phyloP scores from a whole-genome alignment of 805 yeast genomes.

The Debaryomyces maramus region DNA sequence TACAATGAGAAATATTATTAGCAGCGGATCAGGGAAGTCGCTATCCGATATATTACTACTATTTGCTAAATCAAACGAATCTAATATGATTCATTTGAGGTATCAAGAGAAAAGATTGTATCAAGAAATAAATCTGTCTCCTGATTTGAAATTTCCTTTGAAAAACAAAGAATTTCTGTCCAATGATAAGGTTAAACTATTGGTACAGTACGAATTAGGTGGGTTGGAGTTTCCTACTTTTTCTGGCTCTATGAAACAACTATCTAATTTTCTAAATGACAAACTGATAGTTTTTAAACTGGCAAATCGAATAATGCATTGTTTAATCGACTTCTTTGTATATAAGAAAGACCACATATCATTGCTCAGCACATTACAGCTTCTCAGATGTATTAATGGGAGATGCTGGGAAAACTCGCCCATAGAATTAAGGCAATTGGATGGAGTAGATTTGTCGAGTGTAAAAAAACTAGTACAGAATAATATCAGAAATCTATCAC shows the following conservation, averaged over 20 bases:
- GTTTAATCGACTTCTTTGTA: constrained; percentile 45
- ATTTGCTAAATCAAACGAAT: constrained; percentile 41
- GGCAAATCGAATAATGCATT: constrained; percentile 41
- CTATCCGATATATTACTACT: constrained; percentile 21
- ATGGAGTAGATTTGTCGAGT: constrained; percentile 44
- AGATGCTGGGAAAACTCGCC: constrained; percentile 53
- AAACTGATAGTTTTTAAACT: constrained; percentile 44
- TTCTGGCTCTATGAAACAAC: constrained; percentile 39
- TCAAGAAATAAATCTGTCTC: constrained; percentile 43
- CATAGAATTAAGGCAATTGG: constrained; percentile 47
- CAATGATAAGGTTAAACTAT: constrained; percentile 39
- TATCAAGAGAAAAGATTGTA: constrained; percentile 46
- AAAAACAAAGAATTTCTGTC: constrained; percentile 24
- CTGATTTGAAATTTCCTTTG: constrained; percentile 37
- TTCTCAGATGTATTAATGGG: constrained; percentile 42
- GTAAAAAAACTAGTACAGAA: constrained; percentile 38
- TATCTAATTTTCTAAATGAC: constrained; percentile 44
- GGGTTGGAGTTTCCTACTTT: constrained; percentile 48
- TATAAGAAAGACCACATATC: constrained; percentile 45
- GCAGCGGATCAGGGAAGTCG: constrained; percentile 10
- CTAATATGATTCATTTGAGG: constrained; percentile 39
- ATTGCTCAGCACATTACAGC: constrained; percentile 33
- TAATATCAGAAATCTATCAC: constrained; percentile 31
- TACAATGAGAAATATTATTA: constrained; percentile 40
- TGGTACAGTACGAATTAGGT: constrained; percentile 52